Conservation (phyloP, 2,329 filamentous ascomycete genomes). For the Colletotrichum tofieldiae region DNA sequence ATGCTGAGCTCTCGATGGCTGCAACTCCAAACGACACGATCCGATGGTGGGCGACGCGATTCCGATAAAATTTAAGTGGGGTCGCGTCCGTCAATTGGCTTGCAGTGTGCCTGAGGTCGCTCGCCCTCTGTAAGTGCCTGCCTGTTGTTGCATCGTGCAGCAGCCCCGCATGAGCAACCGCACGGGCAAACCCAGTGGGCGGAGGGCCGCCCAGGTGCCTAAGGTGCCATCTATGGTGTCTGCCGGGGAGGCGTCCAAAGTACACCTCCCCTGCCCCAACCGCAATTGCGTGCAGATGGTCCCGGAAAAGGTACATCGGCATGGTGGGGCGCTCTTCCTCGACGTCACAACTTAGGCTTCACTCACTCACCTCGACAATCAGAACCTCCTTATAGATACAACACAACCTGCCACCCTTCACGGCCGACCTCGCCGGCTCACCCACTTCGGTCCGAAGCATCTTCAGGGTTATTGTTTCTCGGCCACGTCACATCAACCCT, state of each 20-base stretch:
- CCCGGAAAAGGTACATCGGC: slow-evolving; percentile 12
- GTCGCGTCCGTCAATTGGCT: neutral
- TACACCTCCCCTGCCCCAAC: slow-evolving; percentile 5
- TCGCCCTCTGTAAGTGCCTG: neutral
- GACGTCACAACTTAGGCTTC: slow-evolving; percentile 27
- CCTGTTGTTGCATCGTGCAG: slow-evolving; percentile 13
- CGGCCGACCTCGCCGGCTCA: neutral
- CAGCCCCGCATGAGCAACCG: slow-evolving; percentile 15
- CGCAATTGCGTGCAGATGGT: neutral
- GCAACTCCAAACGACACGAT: slow-evolving; percentile 1
- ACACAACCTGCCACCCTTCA: neutral
- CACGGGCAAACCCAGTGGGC: slow-evolving; percentile 9
- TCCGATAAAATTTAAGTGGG: slow-evolving; percentile 19
- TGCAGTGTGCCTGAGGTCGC: slow-evolving; percentile 18
- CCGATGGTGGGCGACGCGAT: slow-evolving; percentile 5
- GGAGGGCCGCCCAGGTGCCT: neutral
- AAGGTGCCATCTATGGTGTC: neutral
- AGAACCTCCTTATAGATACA: neutral
- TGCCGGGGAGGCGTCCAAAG: neutral
- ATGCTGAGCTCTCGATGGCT: neutral
- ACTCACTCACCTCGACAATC: neutral
- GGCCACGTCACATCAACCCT: neutral
- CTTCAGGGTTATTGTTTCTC: neutral
- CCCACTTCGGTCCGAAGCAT: neutral
- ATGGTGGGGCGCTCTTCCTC: neutral